Evolutionary conservation across 139 green algal genomes (phyloP).

Genomic region (Micractinium sp.): DNA sequence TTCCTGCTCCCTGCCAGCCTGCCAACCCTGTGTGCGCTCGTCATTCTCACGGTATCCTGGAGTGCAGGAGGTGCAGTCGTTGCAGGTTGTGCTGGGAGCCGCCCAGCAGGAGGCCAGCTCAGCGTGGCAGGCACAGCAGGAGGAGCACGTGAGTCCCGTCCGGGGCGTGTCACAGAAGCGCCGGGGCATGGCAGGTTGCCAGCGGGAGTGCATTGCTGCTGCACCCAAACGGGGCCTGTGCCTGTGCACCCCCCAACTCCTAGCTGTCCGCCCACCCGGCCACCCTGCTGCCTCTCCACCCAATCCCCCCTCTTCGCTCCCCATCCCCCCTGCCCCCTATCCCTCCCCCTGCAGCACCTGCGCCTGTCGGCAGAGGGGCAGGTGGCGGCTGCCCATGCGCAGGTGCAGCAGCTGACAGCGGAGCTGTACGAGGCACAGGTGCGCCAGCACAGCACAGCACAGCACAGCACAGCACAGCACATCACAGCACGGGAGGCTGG

Average conservation of each 20-base stretch:
- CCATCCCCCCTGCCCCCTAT: neutral
- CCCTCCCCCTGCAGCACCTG: neutral
- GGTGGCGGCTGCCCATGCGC: neutral
- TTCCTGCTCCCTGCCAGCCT: neutral
- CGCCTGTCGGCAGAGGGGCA: neutral
- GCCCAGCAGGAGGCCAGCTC: neutral
- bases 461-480: no score
- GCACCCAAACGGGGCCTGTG: no score
- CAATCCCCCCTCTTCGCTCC: neutral
- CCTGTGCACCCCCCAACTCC: no score
- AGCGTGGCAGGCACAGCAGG: neutral
- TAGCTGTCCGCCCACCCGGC: no score
- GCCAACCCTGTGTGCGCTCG: neutral
- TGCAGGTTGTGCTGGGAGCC: neutral
- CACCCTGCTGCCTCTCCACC: neutral
- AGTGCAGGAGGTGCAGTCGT: neutral
- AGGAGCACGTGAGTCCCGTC: neutral
- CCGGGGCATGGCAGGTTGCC: no score
- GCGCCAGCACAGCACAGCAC: no score
- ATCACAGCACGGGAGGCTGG: no score
- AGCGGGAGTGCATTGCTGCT: no score
- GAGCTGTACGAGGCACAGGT: neutral
- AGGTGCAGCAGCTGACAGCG: slow-evolving; percentile 7
- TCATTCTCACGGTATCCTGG: no score
- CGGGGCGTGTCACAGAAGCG: no score